Conservation (phyloP, 306 rosid species). For the Vicia sativa region DNA sequence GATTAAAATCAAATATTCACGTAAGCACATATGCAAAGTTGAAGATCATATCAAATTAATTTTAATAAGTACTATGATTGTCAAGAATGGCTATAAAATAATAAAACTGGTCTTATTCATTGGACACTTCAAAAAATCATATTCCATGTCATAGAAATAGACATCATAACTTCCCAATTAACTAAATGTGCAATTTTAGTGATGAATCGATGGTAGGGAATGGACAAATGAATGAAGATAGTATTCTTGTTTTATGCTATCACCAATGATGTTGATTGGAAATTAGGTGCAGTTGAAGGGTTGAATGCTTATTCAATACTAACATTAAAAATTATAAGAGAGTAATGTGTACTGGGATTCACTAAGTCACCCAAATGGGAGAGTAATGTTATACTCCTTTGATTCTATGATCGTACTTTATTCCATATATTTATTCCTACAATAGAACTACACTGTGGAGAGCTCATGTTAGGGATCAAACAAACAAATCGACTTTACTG, state of each 20-base stretch:
- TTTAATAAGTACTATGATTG: not conserved
- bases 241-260: not conserved
- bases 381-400: not conserved
- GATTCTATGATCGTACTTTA: not conserved
- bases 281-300: not conserved
- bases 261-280: not conserved
- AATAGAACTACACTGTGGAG: not conserved
- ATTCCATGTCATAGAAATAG: constrained; percentile 16
- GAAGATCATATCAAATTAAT: not conserved
- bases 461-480: no score
- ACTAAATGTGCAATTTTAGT: constrained; percentile 5
- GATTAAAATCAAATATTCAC: not conserved
- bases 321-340: no score
- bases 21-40: not conserved
- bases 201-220: constrained; percentile 4
- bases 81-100: not conserved
- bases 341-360: no score
- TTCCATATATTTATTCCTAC: not conserved
- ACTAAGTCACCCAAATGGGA: no score
- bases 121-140: not conserved
- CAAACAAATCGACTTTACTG: no score
- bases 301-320: no score
- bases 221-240: not conserved
- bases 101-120: not conserved
- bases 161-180: not conserved